These are phyloP conservation scores for Benincasa hispida DNA, from an alignment of 306 rosid species.

Conservation along the genomic window DNA sequence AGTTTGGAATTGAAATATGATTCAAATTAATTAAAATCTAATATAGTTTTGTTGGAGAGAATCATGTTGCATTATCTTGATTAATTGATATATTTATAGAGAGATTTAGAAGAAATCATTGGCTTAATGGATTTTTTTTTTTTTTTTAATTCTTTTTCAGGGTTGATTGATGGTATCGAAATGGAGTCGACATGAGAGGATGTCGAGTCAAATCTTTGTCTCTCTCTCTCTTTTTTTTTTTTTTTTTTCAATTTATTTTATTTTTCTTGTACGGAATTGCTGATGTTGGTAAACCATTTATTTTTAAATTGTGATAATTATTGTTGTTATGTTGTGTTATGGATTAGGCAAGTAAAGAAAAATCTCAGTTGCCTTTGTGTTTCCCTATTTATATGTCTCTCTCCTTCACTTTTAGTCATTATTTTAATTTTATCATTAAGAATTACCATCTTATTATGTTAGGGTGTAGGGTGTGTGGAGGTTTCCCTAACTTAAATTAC, in stretches of 20 bases:
- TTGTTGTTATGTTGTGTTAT: conserved; percentile 28
- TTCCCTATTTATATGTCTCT: conserved; percentile 6
- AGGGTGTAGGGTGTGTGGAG: too few species aligned
- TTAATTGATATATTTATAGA: neutral
- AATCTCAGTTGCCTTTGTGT: conserved; percentile 23
- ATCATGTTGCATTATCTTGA: neutral
- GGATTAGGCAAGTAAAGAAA: conserved; percentile 24
- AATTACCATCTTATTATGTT: neutral
- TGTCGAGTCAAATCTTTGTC: conserved; percentile 35
- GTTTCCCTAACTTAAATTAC: too few species aligned
- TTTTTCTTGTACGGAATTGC: conserved; percentile 18
- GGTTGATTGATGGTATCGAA: conserved; percentile 25
- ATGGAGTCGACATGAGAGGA: conserved; percentile 66
- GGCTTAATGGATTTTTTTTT: neutral
- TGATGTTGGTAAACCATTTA: conserved; percentile 33
- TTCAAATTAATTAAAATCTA: too few species aligned
- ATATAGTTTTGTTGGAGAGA: neutral
- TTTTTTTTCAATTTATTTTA: conserved; percentile 6
- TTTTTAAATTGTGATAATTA: conserved; percentile 21
- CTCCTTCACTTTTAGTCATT: neutral
- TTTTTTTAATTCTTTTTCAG: conserved; percentile 13
- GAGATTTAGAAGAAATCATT: neutral
- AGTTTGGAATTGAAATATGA: too few species aligned
- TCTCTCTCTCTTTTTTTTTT: neutral
- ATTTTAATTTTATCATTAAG: neutral